These are phyloP conservation scores for Amaranthus cruentus DNA, from an alignment of 148 eudicot species.

Conservation along the genomic window DNA sequence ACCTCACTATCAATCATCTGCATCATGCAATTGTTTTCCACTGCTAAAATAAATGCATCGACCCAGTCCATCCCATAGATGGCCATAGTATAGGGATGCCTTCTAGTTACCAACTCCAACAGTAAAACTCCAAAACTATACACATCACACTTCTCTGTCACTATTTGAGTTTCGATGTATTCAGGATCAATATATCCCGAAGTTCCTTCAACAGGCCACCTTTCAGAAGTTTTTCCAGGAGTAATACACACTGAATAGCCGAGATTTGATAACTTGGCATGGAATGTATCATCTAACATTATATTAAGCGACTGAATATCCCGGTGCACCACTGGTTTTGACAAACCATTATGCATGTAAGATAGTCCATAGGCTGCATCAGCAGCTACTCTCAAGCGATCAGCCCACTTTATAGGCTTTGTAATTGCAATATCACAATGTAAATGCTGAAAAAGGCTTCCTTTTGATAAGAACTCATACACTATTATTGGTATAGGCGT, in stretches of 20 bases:
- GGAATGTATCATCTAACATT: conserved; percentile 17
- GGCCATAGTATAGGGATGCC: conserved; percentile 1
- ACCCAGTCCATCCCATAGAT: conserved; percentile 3
- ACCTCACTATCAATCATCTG: conserved; percentile 10
- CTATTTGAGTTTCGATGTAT: conserved; percentile 8
- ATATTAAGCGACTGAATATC: conserved; percentile 24
- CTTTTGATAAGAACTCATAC: conserved; percentile 17
- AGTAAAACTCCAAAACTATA: conserved; percentile 20
- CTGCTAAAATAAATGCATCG: background rate
- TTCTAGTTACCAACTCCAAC: conserved; percentile 5
- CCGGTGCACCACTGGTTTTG: conserved; percentile 19
- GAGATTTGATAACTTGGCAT: conserved; percentile 14
- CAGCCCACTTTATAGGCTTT: background rate
- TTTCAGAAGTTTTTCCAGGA: conserved; percentile 16
- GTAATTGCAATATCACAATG: background rate
- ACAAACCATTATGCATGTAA: conserved; percentile 17
- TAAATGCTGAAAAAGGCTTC: conserved; percentile 8
- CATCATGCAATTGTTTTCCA: background rate
- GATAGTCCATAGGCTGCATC: conserved; percentile 21
- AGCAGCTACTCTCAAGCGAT: background rate
- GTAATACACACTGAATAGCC: conserved; percentile 16
- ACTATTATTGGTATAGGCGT: conserved; percentile 17
- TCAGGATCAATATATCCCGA: conserved; percentile 19
- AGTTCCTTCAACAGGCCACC: conserved; percentile 8
- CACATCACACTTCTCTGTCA: conserved; percentile 18